Base-by-base conservation (phyloP, 2,329 filamentous ascomycete species). In the Fusarium mexicanum region DNA sequence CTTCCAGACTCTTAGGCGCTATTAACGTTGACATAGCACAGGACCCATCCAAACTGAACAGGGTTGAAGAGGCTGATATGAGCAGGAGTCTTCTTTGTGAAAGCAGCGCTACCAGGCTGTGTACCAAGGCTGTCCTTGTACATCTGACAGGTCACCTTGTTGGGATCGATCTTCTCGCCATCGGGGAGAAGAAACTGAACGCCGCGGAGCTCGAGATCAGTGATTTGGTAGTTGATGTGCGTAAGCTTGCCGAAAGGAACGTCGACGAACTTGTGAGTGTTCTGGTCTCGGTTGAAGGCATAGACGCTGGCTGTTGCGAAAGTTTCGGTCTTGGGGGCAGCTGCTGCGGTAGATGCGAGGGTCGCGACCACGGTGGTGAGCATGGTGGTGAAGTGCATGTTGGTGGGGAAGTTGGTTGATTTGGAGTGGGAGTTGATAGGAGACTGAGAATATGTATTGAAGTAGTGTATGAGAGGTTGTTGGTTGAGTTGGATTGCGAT, bases 91-190 rank as follows among this genome's bases (percentile, higher is more conserved):
- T 61, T 44, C 47, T 37, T 61, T 1, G 50, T 76, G 44, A 75
- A 76, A 7, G 26, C 41, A 18, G 68, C 66, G 18, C 74, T 76
- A 3, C 73, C 74, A 16, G 60, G 64, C 38, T 69, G 64, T 20
- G 64, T 50, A 7, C 73, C 74, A 24, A 67, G 72, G 31, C 57
- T 44, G 46, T 76, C 74, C 64, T 73, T 70, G 64, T 76, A 76
- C 62, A 64, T 71, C 57, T 75, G 74, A 61, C 74, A 76, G 16
- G 64, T 71, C 33, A 76, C 53, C 2, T 68, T 26, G 18, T 47
- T 40, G 59, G 62, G 58, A 16, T 67, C 43, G 29, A 61, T 35
- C 48, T 43, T 61, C 11, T 57, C 18, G 37, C 59, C 37, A 1
- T 37, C 38, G 1, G 59, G 59, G 12, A 61, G 59, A 41, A 43